Conservation (phyloP, 2,329 filamentous ascomycete genomes). For the Epichloe glyceriae region DNA sequence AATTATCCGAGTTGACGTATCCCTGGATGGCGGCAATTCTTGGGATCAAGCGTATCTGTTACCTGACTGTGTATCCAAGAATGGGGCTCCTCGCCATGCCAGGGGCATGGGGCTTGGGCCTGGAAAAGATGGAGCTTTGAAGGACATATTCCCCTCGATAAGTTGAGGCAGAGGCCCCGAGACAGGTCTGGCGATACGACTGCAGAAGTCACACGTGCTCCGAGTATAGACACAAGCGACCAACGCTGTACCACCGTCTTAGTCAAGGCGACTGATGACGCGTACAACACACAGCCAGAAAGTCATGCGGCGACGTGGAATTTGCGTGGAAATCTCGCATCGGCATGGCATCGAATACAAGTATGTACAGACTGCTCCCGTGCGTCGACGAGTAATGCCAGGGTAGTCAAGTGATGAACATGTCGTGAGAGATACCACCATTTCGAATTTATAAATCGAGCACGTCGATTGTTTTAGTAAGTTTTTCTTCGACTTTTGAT, state of each 20-base stretch:
- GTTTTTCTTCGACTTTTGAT: too few relatives aligned
- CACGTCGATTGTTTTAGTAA: too few relatives aligned
- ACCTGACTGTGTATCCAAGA: conserved; percentile 28
- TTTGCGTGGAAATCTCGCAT: conserved; percentile 49
- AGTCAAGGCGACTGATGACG: conserved; percentile 53
- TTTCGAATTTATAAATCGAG: too few relatives aligned
- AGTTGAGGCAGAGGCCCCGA: conserved; percentile 11
- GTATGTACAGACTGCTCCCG: conserved; percentile 21
- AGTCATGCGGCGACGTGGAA: conserved; percentile 48
- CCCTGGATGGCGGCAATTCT: conserved; percentile 46
- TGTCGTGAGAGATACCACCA: not conserved
- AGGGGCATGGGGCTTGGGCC: conserved; percentile 42
- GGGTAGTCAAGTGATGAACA: not conserved
- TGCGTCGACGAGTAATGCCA: not conserved
- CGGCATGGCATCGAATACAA: conserved; percentile 50
- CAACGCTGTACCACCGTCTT: conserved; percentile 37
- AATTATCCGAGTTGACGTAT: conserved; percentile 56
- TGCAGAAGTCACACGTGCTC: not conserved
- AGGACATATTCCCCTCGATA: conserved; percentile 27
- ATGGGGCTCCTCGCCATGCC: conserved; percentile 16
- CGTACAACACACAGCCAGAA: conserved; percentile 55
- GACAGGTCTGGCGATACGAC: not conserved
- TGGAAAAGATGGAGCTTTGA: conserved; percentile 52
- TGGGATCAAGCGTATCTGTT: conserved; percentile 52
- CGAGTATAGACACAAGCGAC: conserved; percentile 9